Conservation (phyloP, 805 yeast species). For the Wickerhamiella alocasiicola region DNA sequence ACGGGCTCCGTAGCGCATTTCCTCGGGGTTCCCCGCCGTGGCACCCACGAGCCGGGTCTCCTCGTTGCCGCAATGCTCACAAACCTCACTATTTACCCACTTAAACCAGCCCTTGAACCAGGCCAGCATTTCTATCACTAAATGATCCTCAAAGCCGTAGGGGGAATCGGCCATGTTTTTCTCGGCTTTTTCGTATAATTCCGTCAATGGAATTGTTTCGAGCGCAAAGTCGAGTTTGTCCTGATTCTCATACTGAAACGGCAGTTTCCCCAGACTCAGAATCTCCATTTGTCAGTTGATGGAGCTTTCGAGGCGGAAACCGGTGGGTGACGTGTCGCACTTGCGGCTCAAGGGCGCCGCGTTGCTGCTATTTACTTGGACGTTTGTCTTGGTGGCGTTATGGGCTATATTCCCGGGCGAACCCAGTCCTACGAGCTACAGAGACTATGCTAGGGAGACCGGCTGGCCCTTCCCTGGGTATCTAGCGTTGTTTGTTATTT, state of each 20-base stretch:
- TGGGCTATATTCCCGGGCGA: slow-evolving; percentile 10
- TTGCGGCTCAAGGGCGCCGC: slow-evolving; percentile 11
- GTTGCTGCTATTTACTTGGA: slow-evolving; percentile 13
- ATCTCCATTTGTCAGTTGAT: slow-evolving; percentile 9
- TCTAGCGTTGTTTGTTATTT: slow-evolving; percentile 27
- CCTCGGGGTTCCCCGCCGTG: slow-evolving; percentile 35
- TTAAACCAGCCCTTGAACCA: slow-evolving; percentile 74
- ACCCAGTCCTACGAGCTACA: slow-evolving; percentile 13
- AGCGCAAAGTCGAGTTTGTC: slow-evolving; percentile 44
- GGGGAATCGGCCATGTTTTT: slow-evolving; percentile 22
- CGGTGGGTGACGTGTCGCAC: slow-evolving; percentile 2
- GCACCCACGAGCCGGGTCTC: slow-evolving; percentile 32
- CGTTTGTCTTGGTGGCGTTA: slow-evolving; percentile 10
- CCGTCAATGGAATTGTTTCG: slow-evolving; percentile 47
- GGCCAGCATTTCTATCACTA: slow-evolving; percentile 43
- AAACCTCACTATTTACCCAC: slow-evolving; percentile 69
- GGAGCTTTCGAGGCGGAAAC: slow-evolving; percentile 2
- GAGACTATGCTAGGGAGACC: slow-evolving; percentile 19
- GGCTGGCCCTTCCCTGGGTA: slow-evolving; percentile 33
- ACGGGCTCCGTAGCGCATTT: slow-evolving; percentile 39
- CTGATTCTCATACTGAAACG: slow-evolving; percentile 33
- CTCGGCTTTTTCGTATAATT: slow-evolving; percentile 51
- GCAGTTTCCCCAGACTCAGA: slow-evolving; percentile 16
- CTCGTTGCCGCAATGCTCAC: slow-evolving; percentile 40
- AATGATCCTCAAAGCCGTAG: slow-evolving; percentile 41